Evolutionary conservation across 2,329 filamentous ascomycete species (phyloP), one percentile per base, ranked within the genome.

Genomic region (Fusarium goolgardi): DNA sequence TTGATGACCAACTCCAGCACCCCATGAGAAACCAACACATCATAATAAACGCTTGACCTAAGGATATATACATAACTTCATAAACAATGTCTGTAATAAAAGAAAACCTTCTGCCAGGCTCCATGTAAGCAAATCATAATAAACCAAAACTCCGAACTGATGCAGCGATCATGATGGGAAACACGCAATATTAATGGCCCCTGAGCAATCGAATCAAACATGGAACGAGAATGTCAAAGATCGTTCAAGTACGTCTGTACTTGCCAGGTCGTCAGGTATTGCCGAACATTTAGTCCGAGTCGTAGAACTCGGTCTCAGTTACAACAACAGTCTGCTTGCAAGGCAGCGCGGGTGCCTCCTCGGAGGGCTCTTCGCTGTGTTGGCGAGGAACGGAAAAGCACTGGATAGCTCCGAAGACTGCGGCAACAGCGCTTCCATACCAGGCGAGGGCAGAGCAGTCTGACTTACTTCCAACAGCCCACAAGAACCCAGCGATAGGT

Each of bases 371-470:
- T 27, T 69, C 60, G 52, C 69, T 71, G 27, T 61, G 72, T 57
- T 70, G 63, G 35, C 79, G 78, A 43, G 79, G 78, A 7, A 89
- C 82, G 9, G 78, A 81, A 71, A 90, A 89, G 75, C 87, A 88
- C 75, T 91, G 88, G 6, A 88, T 63, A 2, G 87, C 81, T 4
- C 88, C 89, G 23, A 87, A 67, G 6, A 83, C 68, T 4, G 89
- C 88, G 20, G 87, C 83, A 9, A 86, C 51, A 4, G 84, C 84
- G 68, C 86, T 89, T 39, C 85, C 86, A 67, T 88, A 90, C 88
- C 88, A 91, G 11, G 88, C 86, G 35, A 90, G 73, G 0, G 84
- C 86, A 2, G 87, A 88, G 74, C 85, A 89, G 71, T 88, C 82
- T 45, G 86, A 81, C 67, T 80, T 83, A 69, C 83, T 85, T 23